Evolutionary conservation across 805 yeast genomes (phyloP).

Genomic region (Candida quercuum): DNA sequence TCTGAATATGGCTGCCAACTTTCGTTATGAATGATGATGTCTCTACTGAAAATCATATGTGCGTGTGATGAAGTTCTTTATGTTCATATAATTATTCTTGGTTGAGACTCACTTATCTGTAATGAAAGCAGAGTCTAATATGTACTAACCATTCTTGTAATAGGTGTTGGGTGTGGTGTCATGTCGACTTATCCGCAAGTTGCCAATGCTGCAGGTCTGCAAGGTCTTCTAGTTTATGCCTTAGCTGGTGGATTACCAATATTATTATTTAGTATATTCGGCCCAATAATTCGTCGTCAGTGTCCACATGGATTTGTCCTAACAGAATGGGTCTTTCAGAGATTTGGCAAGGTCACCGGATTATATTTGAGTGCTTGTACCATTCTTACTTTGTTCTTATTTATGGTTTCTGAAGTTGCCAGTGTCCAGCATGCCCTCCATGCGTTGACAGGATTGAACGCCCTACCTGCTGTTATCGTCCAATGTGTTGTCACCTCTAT

Average conservation of each 20-base stretch:
- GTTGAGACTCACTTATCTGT: no score
- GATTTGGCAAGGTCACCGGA: conserved; percentile 72
- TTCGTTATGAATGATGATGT: neutral
- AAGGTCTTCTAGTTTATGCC: conserved; percentile 80
- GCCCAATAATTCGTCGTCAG: conserved; percentile 70
- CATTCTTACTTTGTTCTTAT: conserved; percentile 76
- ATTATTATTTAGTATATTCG: conserved; percentile 73
- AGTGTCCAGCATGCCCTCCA: conserved; percentile 75
- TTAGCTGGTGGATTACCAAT: conserved; percentile 80
- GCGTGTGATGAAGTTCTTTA: no score
- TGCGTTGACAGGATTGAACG: conserved; percentile 71
- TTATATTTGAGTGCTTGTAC: conserved; percentile 78
- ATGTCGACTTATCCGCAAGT: conserved; percentile 82
- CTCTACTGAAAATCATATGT: neutral
- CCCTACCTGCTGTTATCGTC: conserved; percentile 75
- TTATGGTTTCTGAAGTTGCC: conserved; percentile 82
- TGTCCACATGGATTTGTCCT: conserved; percentile 90
- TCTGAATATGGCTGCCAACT: conserved; percentile 1
- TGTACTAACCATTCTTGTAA: conserved; percentile 27
- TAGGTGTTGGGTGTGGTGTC: conserved; percentile 89
- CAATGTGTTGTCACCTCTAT: conserved; percentile 85
- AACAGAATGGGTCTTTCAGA: conserved; percentile 88
- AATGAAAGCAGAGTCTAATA: neutral
- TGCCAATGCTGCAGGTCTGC: conserved; percentile 81
- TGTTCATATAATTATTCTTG: no score